A percentile compares a stretch with the other conserved stretches of the same genome.
Conservation (phyloP, 352 stramenopile genomes). For the Globisporangium viniferum region DNA sequence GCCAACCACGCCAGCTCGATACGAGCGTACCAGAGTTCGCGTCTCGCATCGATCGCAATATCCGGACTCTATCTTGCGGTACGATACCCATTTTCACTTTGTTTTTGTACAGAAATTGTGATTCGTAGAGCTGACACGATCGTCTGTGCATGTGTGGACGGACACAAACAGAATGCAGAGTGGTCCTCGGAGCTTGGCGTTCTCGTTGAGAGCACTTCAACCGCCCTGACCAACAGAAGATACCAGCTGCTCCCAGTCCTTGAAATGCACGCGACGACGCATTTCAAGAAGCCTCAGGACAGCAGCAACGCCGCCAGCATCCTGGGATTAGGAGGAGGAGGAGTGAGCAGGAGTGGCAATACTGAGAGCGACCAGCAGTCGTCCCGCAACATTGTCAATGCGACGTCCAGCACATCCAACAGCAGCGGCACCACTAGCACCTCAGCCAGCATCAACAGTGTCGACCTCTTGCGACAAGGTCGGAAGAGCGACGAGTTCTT, state of each 20-base stretch:
- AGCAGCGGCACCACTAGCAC: neutral
- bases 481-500: slow-evolving; percentile 18
- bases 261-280: slow-evolving; percentile 25
- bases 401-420: neutral
- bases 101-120: neutral
- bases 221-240: neutral
- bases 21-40: slow-evolving; percentile 8
- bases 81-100: slow-evolving; percentile 9
- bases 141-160: neutral
- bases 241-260: slow-evolving; percentile 28
- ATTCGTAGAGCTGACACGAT: neutral
- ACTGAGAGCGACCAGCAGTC: slow-evolving; percentile 9
- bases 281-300: slow-evolving; percentile 23
- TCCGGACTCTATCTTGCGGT: slow-evolving; percentile 48
- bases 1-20: neutral
- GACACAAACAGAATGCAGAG: slow-evolving; percentile 26
- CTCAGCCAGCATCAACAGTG: neutral
- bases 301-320: slow-evolving; percentile 5
- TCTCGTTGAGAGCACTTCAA: slow-evolving; percentile 8
- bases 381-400: neutral
- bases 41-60: slow-evolving; percentile 30
- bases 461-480: neutral
- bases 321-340: neutral
- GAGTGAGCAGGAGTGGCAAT: slow-evolving; percentile 5
- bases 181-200: slow-evolving; percentile 28